phyloP scores from a whole-genome alignment of 208 protist species.

The Leishmania guyanensis region DNA sequence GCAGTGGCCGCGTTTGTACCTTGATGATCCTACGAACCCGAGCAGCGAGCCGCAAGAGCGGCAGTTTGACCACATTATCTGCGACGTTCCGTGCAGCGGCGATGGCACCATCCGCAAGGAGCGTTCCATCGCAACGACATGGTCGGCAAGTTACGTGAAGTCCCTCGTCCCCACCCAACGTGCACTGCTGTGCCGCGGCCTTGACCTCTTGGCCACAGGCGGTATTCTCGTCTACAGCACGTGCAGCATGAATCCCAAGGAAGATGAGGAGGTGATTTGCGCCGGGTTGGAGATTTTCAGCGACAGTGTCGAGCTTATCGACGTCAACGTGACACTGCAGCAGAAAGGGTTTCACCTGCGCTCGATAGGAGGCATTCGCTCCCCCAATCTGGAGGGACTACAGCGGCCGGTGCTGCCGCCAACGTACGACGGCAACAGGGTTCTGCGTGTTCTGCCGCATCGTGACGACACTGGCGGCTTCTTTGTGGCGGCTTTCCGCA shows the following conservation, averaged over 20 bases:
- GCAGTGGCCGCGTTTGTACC: conserved; percentile 87
- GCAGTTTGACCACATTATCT: conserved; percentile 92
- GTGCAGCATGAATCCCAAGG: conserved; percentile 96
- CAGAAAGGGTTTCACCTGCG: conserved; percentile 52
- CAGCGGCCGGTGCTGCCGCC: conserved; percentile 40
- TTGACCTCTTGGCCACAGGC: conserved; percentile 76
- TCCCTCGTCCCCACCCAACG: conserved; percentile 89
- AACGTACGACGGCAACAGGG: conserved; percentile 71
- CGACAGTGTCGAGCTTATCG: conserved; percentile 82
- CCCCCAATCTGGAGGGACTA: conserved; percentile 55
- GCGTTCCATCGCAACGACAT: conserved; percentile 77
- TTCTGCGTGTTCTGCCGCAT: conserved; percentile 87
- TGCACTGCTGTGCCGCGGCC: conserved; percentile 83
- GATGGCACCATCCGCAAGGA: conserved; percentile 96
- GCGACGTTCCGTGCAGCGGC: conserved; percentile 96
- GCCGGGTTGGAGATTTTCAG: conserved; percentile 76
- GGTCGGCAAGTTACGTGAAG: conserved; percentile 84
- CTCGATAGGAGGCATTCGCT: conserved; percentile 62
- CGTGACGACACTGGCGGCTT: conserved; percentile 91
- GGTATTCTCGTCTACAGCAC: conserved; percentile 97
- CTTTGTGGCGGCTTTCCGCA: conserved; percentile 90
- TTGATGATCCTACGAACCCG: conserved; percentile 14
- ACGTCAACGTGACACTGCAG: conserved; percentile 71
- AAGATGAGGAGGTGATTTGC: conserved; percentile 96
- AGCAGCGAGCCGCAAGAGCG: conserved; percentile 35